These are phyloP conservation scores for Solanum dulcamara DNA, from an alignment of 257 asterid species.

Conservation along the genomic window DNA sequence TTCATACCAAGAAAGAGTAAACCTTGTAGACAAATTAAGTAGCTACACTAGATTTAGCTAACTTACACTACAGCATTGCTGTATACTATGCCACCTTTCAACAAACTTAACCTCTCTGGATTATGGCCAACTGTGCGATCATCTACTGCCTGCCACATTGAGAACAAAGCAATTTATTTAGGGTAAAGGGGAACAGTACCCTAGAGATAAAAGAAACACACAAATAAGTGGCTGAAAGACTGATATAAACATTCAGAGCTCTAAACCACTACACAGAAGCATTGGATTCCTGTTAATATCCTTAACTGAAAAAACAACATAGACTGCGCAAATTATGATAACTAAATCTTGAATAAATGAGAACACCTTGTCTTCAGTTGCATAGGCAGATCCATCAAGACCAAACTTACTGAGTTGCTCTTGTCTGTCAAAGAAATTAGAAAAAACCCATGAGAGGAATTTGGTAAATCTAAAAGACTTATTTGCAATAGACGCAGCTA, in stretches of 20 bases:
- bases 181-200: not conserved
- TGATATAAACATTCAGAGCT: not conserved
- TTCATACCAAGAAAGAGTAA: not conserved
- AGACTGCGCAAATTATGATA: not conserved
- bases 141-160: conserved; percentile 62
- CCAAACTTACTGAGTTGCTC: conserved; percentile 84
- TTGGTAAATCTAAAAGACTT: not conserved
- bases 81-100: conserved; percentile 85
- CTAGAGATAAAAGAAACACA: not conserved
- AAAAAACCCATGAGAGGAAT: conserved; percentile 3
- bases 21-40: not conserved
- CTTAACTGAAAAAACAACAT: not conserved
- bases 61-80: conserved; percentile 87
- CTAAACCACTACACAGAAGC: not conserved
- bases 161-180: not conserved
- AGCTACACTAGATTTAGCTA: not conserved
- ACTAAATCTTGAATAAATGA: not conserved
- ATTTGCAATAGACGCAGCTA: not conserved
- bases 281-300: not conserved
- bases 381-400: conserved; percentile 73
- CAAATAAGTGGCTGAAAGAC: not conserved
- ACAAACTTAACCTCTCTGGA: conserved; percentile 86
- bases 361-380: conserved; percentile 64
- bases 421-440: conserved; percentile 38
- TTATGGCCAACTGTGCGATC: conserved; percentile 86